Conservation (phyloP, 2,329 filamentous ascomycete genomes). For the Nothophaeocryptopus gaeumannii region DNA sequence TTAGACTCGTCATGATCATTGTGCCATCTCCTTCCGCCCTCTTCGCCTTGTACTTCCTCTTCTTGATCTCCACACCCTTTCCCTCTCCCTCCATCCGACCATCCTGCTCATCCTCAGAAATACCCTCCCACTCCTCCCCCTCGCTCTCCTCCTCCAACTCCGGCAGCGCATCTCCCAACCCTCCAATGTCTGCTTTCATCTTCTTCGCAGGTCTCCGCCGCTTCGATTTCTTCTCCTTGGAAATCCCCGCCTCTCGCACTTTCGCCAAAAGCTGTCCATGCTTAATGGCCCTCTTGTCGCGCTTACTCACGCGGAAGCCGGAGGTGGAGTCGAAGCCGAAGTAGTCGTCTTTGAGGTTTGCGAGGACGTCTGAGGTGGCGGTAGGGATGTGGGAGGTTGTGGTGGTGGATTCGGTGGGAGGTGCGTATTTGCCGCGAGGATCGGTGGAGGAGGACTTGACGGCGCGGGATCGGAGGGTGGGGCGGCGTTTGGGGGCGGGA, state of each 20-base stretch:
- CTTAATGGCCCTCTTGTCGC: slow-evolving; percentile 78
- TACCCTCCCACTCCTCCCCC: slow-evolving; percentile 42
- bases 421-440: slow-evolving; percentile 26
- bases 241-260: slow-evolving; percentile 58
- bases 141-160: slow-evolving; percentile 51
- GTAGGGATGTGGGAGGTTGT: background rate
- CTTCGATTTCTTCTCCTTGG: slow-evolving; percentile 54
- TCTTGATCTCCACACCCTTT: slow-evolving; percentile 5
- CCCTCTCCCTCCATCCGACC: slow-evolving; percentile 17
- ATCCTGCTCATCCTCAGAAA: slow-evolving; percentile 31
- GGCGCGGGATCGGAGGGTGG: slow-evolving; percentile 16
- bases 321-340: slow-evolving; percentile 41
- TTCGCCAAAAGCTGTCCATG: slow-evolving; percentile 68
- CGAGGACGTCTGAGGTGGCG: slow-evolving; percentile 3
- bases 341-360: slow-evolving; percentile 11
- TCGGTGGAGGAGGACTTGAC: slow-evolving; percentile 14
- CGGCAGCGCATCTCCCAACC: slow-evolving; percentile 77
- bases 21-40: slow-evolving; percentile 53
- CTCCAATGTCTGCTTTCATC: slow-evolving; percentile 70
- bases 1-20: slow-evolving; percentile 71
- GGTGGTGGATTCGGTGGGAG: slow-evolving; percentile 11
- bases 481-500: slow-evolving; percentile 9
- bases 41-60: slow-evolving; percentile 13
- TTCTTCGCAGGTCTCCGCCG: slow-evolving; percentile 71
- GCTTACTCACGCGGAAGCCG: slow-evolving; percentile 58